phyloP scores from a whole-genome alignment of 1,284 basidiomycete genomes.

The Fistulina hepatica region DNA sequence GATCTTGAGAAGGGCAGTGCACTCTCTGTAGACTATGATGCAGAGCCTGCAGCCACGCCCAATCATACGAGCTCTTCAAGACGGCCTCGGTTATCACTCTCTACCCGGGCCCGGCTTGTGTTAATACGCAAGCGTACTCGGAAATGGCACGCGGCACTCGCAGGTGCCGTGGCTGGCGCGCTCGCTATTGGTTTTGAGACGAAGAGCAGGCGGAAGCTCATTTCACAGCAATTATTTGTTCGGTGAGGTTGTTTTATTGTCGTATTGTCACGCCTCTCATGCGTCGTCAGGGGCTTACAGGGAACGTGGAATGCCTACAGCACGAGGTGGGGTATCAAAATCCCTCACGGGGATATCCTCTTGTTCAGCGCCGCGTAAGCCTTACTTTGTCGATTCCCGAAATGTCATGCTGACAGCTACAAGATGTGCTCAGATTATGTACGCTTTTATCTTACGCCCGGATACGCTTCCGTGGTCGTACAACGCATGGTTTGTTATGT shows the following conservation, averaged over 20 bases:
- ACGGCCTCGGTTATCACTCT: slow-evolving; percentile 40
- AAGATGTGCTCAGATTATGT: slow-evolving; percentile 87
- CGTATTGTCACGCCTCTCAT: not conserved
- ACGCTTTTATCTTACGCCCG: slow-evolving; percentile 70
- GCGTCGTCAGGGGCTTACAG: slow-evolving; percentile 56
- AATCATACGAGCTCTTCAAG: slow-evolving; percentile 10
- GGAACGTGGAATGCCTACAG: slow-evolving; percentile 74
- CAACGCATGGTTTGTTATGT: slow-evolving; percentile 58
- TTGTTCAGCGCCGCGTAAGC: slow-evolving; percentile 72
- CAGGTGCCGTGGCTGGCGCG: slow-evolving; percentile 76
- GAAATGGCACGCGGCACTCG: slow-evolving; percentile 83
- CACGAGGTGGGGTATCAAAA: slow-evolving; percentile 49
- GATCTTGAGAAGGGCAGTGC: slow-evolving; percentile 8
- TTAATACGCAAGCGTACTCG: slow-evolving; percentile 56
- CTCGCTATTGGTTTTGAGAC: slow-evolving; percentile 81
- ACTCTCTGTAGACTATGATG: slow-evolving; percentile 5
- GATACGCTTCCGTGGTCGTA: slow-evolving; percentile 79
- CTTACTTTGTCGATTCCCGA: not conserved
- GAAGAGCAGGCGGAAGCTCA: slow-evolving; percentile 51
- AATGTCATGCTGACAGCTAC: not conserved
- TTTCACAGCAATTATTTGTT: slow-evolving; percentile 89
- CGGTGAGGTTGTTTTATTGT: slow-evolving; percentile 36
- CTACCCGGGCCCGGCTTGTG: slow-evolving; percentile 48
- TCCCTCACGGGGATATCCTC: slow-evolving; percentile 81
- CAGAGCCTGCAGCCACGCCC: slow-evolving; percentile 7